These are phyloP conservation scores for Capillidium rhysosporum DNA, from an alignment of 371 early-diverging fungal genomes.

Conservation along the genomic window DNA sequence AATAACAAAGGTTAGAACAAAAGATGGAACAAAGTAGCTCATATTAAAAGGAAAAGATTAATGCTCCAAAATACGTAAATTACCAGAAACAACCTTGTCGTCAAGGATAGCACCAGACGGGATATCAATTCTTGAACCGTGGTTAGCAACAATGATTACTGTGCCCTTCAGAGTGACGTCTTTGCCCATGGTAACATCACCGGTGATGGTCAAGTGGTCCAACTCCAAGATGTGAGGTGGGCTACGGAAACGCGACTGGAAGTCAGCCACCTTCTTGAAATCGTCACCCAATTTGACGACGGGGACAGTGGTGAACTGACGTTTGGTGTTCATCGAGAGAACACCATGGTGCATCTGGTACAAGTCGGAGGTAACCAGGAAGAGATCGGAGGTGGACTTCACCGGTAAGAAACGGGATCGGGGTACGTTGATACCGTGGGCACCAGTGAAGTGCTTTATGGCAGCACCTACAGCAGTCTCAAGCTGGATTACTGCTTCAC, in stretches of 20 bases:
- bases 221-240: slow-evolving; percentile 95
- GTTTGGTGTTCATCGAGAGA: slow-evolving; percentile 75
- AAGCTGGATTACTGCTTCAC: slow-evolving; percentile 94
- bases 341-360: slow-evolving; percentile 87
- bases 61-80: slow-evolving; percentile 75
- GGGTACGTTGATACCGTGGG: slow-evolving; percentile 97
- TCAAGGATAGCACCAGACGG: slow-evolving; percentile 95
- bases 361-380: slow-evolving; percentile 91
- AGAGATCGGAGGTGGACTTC: slow-evolving; percentile 96
- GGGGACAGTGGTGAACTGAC: slow-evolving; percentile 86
- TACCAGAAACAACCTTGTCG: slow-evolving; percentile 96
- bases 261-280: slow-evolving; percentile 80
- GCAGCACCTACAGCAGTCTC: slow-evolving; percentile 99
- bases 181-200: slow-evolving; percentile 93
- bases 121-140: slow-evolving; percentile 88
- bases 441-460: slow-evolving; percentile 94
- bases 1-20: too few relatives aligned
- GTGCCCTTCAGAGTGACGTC: slow-evolving; percentile 92
- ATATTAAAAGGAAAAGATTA: too few relatives aligned
- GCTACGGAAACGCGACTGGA: slow-evolving; percentile 57
- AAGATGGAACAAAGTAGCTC: too few relatives aligned
- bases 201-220: slow-evolving; percentile 96
- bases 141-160: slow-evolving; percentile 97
- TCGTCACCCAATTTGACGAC: slow-evolving; percentile 94
- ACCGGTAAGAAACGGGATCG: slow-evolving; percentile 97